phyloP scores from a whole-genome alignment of 2,329 filamentous ascomycete genomes.

The Fusarium sp. region DNA sequence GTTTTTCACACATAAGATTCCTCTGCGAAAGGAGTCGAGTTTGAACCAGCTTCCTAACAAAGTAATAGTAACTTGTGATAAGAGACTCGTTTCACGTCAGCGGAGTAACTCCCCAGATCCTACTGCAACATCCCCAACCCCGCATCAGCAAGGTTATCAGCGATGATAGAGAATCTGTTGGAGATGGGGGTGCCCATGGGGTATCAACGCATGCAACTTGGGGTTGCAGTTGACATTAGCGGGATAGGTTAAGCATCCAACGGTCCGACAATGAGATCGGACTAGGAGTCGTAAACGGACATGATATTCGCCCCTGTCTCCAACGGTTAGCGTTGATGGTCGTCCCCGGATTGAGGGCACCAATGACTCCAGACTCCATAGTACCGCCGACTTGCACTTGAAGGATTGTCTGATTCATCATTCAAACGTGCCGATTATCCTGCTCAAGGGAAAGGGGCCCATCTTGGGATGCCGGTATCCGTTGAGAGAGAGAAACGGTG shows the following conservation, averaged over 20 bases:
- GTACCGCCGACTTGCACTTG: slow-evolving; percentile 9
- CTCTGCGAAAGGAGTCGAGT: no score
- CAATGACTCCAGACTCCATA: slow-evolving; percentile 1
- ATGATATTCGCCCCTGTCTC: slow-evolving; percentile 1
- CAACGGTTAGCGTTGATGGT: neutral
- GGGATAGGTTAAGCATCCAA: neutral
- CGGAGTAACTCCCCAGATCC: neutral
- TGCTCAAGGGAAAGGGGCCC: neutral
- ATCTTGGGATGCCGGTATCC: slow-evolving; percentile 21
- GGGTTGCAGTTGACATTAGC: slow-evolving; percentile 3
- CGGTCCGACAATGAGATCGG: slow-evolving; percentile 13
- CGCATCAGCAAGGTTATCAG: neutral
- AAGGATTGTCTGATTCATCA: neutral
- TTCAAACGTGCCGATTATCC: neutral
- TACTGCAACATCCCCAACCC: neutral
- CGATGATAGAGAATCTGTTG: neutral
- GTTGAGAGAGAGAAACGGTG: slow-evolving; percentile 18
- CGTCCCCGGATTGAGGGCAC: neutral
- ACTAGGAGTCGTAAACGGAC: neutral
- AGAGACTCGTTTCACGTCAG: neutral
- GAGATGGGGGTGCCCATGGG: slow-evolving; percentile 2
- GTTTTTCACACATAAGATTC: no score
- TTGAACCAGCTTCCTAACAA: no score
- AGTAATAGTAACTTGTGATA: neutral
- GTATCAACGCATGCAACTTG: neutral